Percentiles rank a stretch among this genome's conserved stretches.
Conservation (phyloP, 2,329 filamentous ascomycete species). For the Diaporthe destruens region DNA sequence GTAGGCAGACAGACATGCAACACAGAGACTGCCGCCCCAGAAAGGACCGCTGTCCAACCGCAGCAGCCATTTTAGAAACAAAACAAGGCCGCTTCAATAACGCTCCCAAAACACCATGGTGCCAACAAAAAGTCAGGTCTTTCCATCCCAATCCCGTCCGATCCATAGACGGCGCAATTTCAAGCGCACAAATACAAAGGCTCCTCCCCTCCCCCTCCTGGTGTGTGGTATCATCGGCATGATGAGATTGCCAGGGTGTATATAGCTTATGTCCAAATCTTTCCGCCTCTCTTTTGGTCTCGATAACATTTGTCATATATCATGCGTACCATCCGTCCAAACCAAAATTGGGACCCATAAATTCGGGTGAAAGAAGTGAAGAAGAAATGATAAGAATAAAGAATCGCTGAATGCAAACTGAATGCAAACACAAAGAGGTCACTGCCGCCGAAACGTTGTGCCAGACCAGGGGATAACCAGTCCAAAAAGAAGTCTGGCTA, state of each 20-base stretch:
- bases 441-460: background rate
- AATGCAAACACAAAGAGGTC: background rate
- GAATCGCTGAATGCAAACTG: conserved; percentile 28
- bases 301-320: conserved; percentile 19
- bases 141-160: background rate
- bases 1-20: background rate
- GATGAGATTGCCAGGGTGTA: conserved; percentile 2
- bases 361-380: conserved; percentile 1
- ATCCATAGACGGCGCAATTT: background rate
- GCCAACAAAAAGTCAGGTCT: background rate
- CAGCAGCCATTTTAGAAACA: background rate
- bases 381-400: background rate
- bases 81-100: background rate
- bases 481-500: background rate
- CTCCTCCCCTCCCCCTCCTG: background rate
- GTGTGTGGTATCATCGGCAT: background rate
- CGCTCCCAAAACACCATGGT: conserved; percentile 26
- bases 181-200: conserved; percentile 9
- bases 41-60: conserved; percentile 8
- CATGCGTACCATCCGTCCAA: conserved; percentile 4
- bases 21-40: background rate
- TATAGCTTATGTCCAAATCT: conserved; percentile 20
- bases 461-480: background rate
- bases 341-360: background rate
- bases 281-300: conserved; percentile 23